Evolutionary conservation across 1,284 basidiomycete genomes (phyloP), one percentile per base, ranked within the genome.

Genomic region (Malassezia nana): DNA sequence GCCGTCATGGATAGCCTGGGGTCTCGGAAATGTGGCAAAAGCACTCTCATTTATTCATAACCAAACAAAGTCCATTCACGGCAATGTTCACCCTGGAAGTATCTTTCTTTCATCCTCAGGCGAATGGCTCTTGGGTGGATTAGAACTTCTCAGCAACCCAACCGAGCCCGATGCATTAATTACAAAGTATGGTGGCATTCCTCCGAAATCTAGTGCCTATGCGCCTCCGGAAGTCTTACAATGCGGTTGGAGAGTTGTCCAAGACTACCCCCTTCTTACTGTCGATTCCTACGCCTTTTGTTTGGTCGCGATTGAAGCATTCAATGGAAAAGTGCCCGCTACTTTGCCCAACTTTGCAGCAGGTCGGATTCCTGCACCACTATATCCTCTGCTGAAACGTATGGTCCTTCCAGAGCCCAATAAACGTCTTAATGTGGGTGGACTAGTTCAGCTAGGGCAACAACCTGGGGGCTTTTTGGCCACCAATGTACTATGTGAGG

Each of bases 111-210:
- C 77, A 0, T 72, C 74, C 0, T 87, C 89, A 0, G 88, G 92
- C 18, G 94, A 99, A 77, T 98, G 91, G 92, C 86, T 86, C 69
- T 77, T 98, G 8, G 91, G 86, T 28, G 92, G 92, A 1, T 91
- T 98, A 66, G 94, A 99, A 65, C 76, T 91, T 0, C 76, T 96
- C 64, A 91, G 86, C 65, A 52, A 69, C 55, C 29, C 76, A 10
- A 69, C 72, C 3, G 65, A 71, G 74, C 76, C 77, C 42, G 59
- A 65, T 4, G 51, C 53, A 3, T 42, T 66, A 4, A 50, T 69
- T 31, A 51, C 46, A 52, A 64, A 56, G 30, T 55, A 62, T 53
- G 59, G 65, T 31, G 61, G 64, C 9, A 52, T 67, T 24, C 48
- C 73, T 18, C 72, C 72, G 13, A 65, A 68, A 31, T 67, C 74